Percentiles rank a stretch among this genome's conserved stretches.
Evolutionary conservation across 2,329 filamentous ascomycete species (phyloP).

Genomic region (Epichloe gansuensis): DNA sequence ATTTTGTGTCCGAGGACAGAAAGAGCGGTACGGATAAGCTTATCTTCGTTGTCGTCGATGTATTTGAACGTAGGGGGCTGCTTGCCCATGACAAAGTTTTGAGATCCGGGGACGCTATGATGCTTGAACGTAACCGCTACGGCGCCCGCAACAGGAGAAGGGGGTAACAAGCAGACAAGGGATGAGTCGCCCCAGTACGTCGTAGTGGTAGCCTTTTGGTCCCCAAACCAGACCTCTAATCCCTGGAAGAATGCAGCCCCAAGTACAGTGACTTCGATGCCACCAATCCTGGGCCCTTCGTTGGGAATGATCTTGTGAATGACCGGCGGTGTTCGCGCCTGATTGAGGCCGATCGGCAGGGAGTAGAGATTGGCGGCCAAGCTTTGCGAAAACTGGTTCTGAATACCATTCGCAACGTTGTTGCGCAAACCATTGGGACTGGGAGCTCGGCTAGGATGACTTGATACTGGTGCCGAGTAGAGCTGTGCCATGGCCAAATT

Average conservation of each 20-base stretch:
- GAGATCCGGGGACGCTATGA: slow-evolving; percentile 28
- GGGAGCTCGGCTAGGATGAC: slow-evolving; percentile 63
- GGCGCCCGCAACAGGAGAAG: slow-evolving; percentile 50
- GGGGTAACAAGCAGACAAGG: slow-evolving; percentile 67
- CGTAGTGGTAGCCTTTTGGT: slow-evolving; percentile 50
- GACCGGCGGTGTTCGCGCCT: slow-evolving; percentile 36
- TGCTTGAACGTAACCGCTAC: slow-evolving; percentile 59
- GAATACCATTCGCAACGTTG: slow-evolving; percentile 28
- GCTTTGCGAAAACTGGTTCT: slow-evolving; percentile 33
- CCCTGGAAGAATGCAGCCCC: slow-evolving; percentile 66
- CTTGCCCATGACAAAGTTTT: slow-evolving; percentile 23
- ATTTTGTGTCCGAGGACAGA: slow-evolving; percentile 51
- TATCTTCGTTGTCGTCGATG: slow-evolving; percentile 55
- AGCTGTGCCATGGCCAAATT: slow-evolving; percentile 50
- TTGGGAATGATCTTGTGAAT: slow-evolving; percentile 76
- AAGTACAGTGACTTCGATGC: slow-evolving; percentile 75
- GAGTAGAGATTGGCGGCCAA: slow-evolving; percentile 37
- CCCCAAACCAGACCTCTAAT: slow-evolving; percentile 75
- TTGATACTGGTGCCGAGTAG: slow-evolving; percentile 59
- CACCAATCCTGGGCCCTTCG: slow-evolving; percentile 70
- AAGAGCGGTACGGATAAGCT: slow-evolving; percentile 55
- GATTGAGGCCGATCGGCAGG: slow-evolving; percentile 35
- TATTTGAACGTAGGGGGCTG: slow-evolving; percentile 55
- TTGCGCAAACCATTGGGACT: slow-evolving; percentile 49
- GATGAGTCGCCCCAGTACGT: slow-evolving; percentile 71